Evolutionary conservation across 345 rosid species (phyloP).

Genomic region (Microthlaspi erraticum): DNA sequence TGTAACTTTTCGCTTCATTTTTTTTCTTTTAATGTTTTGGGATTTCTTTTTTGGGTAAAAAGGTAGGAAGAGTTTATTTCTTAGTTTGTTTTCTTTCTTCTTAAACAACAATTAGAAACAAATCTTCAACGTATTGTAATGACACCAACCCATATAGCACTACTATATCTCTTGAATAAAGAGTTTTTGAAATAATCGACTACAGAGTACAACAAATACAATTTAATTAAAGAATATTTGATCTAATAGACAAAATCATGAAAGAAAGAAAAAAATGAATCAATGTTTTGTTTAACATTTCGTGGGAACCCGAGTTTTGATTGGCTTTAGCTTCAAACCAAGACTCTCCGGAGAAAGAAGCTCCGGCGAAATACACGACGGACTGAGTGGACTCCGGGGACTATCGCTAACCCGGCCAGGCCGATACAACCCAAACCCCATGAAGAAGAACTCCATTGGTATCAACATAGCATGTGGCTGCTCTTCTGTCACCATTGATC

Average conservation of each 20-base stretch:
- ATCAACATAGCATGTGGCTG: slow-evolving; percentile 98
- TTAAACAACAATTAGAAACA: slow-evolving; percentile 3
- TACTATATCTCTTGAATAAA: slow-evolving; percentile 25
- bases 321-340: slow-evolving; percentile 98
- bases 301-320: slow-evolving; percentile 70
- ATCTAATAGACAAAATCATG: slow-evolving; percentile 1
- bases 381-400: slow-evolving; percentile 91
- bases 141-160: slow-evolving; percentile 21
- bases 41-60: slow-evolving; percentile 22
- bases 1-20: slow-evolving; percentile 33
- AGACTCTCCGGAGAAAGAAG: slow-evolving; percentile 97
- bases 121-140: slow-evolving; percentile 27
- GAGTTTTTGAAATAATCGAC: slow-evolving; percentile 23
- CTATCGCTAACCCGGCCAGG: slow-evolving; percentile 71
- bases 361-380: slow-evolving; percentile 89
- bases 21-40: slow-evolving; percentile 10
- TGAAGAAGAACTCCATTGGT: slow-evolving; percentile 92
- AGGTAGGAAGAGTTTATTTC: slow-evolving; percentile 30
- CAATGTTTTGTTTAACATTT: slow-evolving; percentile 21
- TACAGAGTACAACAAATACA: slow-evolving; percentile 38
- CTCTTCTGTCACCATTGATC: slow-evolving; percentile 99
- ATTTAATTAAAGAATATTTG: slow-evolving; percentile 41
- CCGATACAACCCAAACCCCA: slow-evolving; percentile 78
- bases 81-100: slow-evolving; percentile 29
- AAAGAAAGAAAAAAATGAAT: slow-evolving; percentile 17